A percentile compares a stretch with the other conserved stretches of the same genome.
phyloP scores from a whole-genome alignment of 1,284 basidiomycete genomes.

The Rhodotorula sp. region DNA sequence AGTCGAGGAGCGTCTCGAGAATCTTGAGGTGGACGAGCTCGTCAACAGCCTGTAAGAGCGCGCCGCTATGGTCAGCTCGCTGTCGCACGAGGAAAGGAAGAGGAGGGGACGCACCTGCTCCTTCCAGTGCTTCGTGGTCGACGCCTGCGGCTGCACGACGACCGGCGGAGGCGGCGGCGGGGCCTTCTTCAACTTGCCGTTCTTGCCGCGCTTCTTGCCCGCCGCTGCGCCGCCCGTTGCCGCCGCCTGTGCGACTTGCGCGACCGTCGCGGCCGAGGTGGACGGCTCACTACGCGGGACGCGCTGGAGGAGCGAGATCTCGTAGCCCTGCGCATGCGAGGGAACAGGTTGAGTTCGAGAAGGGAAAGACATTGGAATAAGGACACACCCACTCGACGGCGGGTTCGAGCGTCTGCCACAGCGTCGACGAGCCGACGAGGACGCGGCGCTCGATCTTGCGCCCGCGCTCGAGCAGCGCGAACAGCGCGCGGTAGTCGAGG shows the following conservation, averaged over 20 bases:
- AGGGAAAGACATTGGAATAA: too few relatives aligned
- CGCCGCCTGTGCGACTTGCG: neutral
- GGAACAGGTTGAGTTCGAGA: too few relatives aligned
- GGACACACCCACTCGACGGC: slow-evolving; percentile 38
- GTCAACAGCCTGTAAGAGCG: slow-evolving; percentile 74
- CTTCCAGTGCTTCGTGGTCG: slow-evolving; percentile 30
- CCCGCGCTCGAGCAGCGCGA: slow-evolving; percentile 40
- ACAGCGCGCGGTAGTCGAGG: slow-evolving; percentile 35
- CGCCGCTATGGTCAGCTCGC: neutral
- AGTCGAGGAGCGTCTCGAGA: slow-evolving; percentile 72
- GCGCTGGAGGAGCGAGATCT: slow-evolving; percentile 40
- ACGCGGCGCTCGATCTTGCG: slow-evolving; percentile 35
- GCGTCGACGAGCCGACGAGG: slow-evolving; percentile 32
- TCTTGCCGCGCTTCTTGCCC: slow-evolving; percentile 17
- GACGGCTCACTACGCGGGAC: slow-evolving; percentile 27
- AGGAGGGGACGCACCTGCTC: slow-evolving; percentile 28
- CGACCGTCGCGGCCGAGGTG: neutral
- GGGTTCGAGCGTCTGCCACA: slow-evolving; percentile 37
- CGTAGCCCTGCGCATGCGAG: slow-evolving; percentile 32
- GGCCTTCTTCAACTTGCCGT: slow-evolving; percentile 11
- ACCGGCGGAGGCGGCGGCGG: neutral
- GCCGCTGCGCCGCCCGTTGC: neutral
- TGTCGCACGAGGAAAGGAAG: neutral
- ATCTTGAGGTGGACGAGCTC: slow-evolving; percentile 83
- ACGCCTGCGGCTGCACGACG: slow-evolving; percentile 1